Conservation (phyloP, 805 yeast species). For the Candida peoriensis region DNA sequence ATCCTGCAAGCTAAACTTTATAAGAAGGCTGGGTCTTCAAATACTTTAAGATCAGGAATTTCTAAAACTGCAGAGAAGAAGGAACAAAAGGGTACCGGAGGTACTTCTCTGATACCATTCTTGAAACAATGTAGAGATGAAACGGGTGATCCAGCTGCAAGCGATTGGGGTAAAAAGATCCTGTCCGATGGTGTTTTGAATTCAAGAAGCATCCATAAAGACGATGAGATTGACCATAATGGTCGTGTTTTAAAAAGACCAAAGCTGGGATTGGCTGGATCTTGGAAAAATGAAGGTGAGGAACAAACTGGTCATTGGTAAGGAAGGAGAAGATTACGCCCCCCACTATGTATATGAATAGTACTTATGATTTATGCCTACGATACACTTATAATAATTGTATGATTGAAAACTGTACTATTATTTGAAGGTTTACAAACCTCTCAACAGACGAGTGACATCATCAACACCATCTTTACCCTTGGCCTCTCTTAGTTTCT, state of each 20-base stretch:
- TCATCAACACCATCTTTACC: slow-evolving; percentile 52
- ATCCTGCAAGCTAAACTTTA: slow-evolving; percentile 68
- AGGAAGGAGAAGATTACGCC: too few relatives aligned
- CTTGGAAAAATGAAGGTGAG: slow-evolving; percentile 24
- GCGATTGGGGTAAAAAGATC: slow-evolving; percentile 81
- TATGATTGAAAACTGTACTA: neutral
- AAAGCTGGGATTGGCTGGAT: slow-evolving; percentile 29
- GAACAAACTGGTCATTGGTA: slow-evolving; percentile 31
- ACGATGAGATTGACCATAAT: slow-evolving; percentile 6
- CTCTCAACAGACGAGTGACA: slow-evolving; percentile 57
- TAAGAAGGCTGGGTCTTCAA: slow-evolving; percentile 44
- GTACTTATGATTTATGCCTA: neutral
- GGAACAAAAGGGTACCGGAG: slow-evolving; percentile 85
- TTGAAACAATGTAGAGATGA: slow-evolving; percentile 94
- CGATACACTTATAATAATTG: slow-evolving; percentile 1
- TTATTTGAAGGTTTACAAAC: slow-evolving; percentile 40
- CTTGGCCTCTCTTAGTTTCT: slow-evolving; percentile 45
- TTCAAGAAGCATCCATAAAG: slow-evolving; percentile 8
- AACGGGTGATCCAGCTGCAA: slow-evolving; percentile 91
- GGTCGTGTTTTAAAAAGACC: slow-evolving; percentile 20
- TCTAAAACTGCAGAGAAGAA: slow-evolving; percentile 43
- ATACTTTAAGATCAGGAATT: slow-evolving; percentile 61
- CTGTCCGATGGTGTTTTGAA: slow-evolving; percentile 46
- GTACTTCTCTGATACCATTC: slow-evolving; percentile 86
- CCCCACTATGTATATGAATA: too few relatives aligned